A percentile compares a stretch with the other conserved stretches of the same genome.
Conservation (phyloP, 768 basidiomycete genomes). For the Tremella yokohamensis region DNA sequence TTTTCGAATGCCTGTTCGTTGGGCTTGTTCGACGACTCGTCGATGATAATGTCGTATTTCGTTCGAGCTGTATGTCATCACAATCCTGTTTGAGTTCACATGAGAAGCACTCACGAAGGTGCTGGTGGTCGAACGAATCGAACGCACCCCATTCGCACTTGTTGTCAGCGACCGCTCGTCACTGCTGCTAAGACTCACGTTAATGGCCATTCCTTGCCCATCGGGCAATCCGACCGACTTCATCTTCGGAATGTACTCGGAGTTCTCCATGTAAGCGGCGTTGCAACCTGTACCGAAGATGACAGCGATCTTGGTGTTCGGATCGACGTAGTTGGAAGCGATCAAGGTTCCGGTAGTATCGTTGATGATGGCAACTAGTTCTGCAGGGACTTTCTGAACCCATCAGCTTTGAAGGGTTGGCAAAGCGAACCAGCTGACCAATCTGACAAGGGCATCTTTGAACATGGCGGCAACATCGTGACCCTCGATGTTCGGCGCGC, state of each 20-base stretch:
- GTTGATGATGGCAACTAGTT: conserved; percentile 84
- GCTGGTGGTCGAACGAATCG: conserved; percentile 90
- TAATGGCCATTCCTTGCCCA: conserved; percentile 81
- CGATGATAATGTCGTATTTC: conserved; percentile 87
- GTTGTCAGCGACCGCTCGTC: conserved; percentile 8
- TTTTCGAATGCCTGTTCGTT: conserved; percentile 75
- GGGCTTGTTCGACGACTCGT: conserved; percentile 93
- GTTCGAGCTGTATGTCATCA: conserved; percentile 60
- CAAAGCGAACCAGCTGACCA: conserved; percentile 58
- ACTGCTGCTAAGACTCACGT: conserved; percentile 68
- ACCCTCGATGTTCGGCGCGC: conserved; percentile 84
- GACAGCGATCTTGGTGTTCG: conserved; percentile 82
- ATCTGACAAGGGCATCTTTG: conserved; percentile 69
- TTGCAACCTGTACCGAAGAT: conserved; percentile 99
- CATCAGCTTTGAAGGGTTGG: conserved; percentile 1
- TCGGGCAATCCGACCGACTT: conserved; percentile 61
- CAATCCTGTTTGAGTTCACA: neutral
- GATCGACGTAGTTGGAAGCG: conserved; percentile 92
- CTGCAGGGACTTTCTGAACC: conserved; percentile 71
- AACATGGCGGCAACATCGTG: conserved; percentile 92
- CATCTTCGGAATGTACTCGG: conserved; percentile 81
- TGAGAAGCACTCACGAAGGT: conserved; percentile 59
- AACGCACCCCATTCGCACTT: conserved; percentile 75
- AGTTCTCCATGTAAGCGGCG: conserved; percentile 94
- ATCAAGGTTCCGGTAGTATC: conserved; percentile 98